A percentile compares a stretch with the other conserved stretches of the same genome.
Evolutionary conservation across 352 stramenopile genomes (phyloP).

Genomic region (Elongisporangium prolatum): DNA sequence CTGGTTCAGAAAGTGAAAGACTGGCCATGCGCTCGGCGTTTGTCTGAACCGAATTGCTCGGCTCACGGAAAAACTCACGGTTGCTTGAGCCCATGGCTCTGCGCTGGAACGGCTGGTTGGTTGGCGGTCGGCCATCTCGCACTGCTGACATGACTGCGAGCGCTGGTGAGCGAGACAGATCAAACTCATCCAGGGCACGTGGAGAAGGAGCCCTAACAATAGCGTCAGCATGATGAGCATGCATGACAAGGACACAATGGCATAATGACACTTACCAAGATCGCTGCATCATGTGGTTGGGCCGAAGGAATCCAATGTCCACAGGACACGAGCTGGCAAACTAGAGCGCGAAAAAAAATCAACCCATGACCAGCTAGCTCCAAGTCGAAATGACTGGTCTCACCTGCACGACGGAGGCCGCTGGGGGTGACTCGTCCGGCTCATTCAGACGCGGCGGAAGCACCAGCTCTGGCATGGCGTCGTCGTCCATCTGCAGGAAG

Average conservation of each 20-base stretch:
- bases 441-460: slow-evolving; percentile 40
- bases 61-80: neutral
- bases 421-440: slow-evolving; percentile 18
- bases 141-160: slow-evolving; percentile 60
- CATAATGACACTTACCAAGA: slow-evolving; percentile 26
- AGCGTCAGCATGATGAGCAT: slow-evolving; percentile 1
- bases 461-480: slow-evolving; percentile 51
- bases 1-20: slow-evolving; percentile 4
- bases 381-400: neutral
- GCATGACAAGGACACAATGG: neutral
- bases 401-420: slow-evolving; percentile 48
- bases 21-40: slow-evolving; percentile 4
- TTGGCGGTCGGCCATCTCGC: slow-evolving; percentile 30
- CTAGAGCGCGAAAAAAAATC: slow-evolving; percentile 10
- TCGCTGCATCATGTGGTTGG: slow-evolving; percentile 24
- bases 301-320: slow-evolving; percentile 55
- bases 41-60: slow-evolving; percentile 29
- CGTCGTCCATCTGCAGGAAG: slow-evolving; percentile 37
- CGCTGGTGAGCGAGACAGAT: slow-evolving; percentile 65
- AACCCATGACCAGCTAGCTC: slow-evolving; percentile 1
- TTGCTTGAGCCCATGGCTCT: slow-evolving; percentile 21
- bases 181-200: slow-evolving; percentile 50
- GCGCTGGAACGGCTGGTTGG: slow-evolving; percentile 15
- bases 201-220: slow-evolving; percentile 11
- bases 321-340: slow-evolving; percentile 68